phyloP scores from a whole-genome alignment of 225 moss, liverwort and hornwort species.

The Marchantia paleacea region DNA sequence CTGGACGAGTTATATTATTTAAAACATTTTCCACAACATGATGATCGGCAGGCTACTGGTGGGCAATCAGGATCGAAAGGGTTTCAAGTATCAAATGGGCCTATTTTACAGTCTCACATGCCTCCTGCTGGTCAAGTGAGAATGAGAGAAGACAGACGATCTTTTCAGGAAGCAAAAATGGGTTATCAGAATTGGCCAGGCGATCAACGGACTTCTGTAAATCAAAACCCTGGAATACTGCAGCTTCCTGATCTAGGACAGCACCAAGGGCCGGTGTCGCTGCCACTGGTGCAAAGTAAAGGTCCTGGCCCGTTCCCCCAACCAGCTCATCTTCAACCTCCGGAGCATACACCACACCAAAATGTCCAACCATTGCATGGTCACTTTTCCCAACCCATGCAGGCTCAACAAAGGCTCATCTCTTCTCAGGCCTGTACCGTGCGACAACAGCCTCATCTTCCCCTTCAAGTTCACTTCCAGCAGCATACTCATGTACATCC shows the following conservation, averaged over 20 bases:
- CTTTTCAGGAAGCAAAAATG: conserved; percentile 14
- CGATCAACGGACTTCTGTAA: conserved; percentile 13
- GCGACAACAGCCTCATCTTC: conserved; percentile 11
- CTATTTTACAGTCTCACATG: not conserved
- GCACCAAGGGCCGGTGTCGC: conserved; percentile 5
- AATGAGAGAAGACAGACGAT: conserved; percentile 15
- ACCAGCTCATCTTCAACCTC: conserved; percentile 12
- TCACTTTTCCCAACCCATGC: conserved; percentile 12
- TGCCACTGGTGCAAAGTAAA: conserved; percentile 11
- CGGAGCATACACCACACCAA: conserved; percentile 6
- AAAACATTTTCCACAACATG: conserved; percentile 31
- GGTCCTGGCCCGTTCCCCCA: conserved; percentile 8
- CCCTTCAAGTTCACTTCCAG: conserved; percentile 14
- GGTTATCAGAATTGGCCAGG: conserved; percentile 27
- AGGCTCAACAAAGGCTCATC: conserved; percentile 4
- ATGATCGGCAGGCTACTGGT: conserved; percentile 15
- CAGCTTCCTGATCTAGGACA: conserved; percentile 26
- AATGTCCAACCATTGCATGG: conserved; percentile 10
- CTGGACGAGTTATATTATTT: conserved; percentile 41
- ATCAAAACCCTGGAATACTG: conserved; percentile 15
- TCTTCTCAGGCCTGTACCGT: conserved; percentile 17
- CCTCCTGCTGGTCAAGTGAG: conserved; percentile 16
- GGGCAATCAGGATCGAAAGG: not conserved
- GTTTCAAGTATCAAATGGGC: not conserved
- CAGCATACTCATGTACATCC: not conserved